Conservation (phyloP, 1,284 basidiomycete species). For the Sporisorium exsertum region DNA sequence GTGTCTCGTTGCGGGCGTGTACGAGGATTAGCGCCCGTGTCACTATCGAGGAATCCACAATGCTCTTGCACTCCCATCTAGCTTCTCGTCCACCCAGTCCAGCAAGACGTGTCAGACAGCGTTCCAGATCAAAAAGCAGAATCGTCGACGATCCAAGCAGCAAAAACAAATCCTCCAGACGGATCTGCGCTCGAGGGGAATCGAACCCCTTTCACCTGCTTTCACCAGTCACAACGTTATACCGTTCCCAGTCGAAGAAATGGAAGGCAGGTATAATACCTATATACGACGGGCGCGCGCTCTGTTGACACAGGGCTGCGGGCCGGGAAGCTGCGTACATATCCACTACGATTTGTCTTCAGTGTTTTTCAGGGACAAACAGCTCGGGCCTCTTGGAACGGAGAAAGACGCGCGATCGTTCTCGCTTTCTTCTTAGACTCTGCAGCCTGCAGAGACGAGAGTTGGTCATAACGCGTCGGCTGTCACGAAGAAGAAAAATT, state of each 20-base stretch:
- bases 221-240: too few species aligned
- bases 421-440: background rate
- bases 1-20: conserved; percentile 83
- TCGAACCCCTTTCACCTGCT: conserved; percentile 52
- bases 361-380: background rate
- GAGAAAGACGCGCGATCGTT: background rate
- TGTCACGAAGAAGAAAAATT: background rate
- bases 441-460: background rate
- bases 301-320: background rate
- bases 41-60: background rate
- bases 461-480: background rate
- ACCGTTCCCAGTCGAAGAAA: background rate
- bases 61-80: background rate
- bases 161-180: background rate
- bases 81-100: too few species aligned
- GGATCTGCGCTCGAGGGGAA: conserved; percentile 33
- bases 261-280: conserved; percentile 14
- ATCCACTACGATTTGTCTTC: background rate
- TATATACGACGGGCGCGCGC: background rate
- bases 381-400: background rate
- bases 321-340: background rate
- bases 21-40: conserved; percentile 33
- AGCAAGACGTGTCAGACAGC: background rate
- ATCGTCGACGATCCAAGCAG: background rate
- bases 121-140: background rate